phyloP scores from a whole-genome alignment of 768 basidiomycete species.

The Cyclocybe cylindracea region DNA sequence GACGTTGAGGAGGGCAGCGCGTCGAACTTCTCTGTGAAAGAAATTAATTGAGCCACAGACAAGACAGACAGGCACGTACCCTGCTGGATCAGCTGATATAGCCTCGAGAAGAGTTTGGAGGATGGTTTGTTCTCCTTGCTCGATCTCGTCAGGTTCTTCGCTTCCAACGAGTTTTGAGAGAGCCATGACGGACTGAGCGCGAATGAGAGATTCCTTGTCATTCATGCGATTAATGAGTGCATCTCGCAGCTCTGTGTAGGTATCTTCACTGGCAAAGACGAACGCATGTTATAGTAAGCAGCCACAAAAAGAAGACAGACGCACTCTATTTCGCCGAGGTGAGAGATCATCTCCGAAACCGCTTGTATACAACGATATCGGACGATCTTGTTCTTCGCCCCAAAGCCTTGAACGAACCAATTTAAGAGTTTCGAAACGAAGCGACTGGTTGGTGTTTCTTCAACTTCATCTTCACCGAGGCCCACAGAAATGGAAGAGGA shows the following conservation, averaged over 20 bases:
- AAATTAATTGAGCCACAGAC: background rate
- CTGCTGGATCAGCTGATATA: slow-evolving; percentile 73
- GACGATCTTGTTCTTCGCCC: slow-evolving; percentile 88
- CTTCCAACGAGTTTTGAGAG: slow-evolving; percentile 77
- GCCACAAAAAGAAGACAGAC: slow-evolving; percentile 25
- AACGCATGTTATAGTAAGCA: background rate
- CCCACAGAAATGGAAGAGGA: slow-evolving; percentile 19
- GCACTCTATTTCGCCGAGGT: slow-evolving; percentile 88
- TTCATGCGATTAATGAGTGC: slow-evolving; percentile 75
- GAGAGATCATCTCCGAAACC: slow-evolving; percentile 83
- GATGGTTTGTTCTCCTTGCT: slow-evolving; percentile 51
- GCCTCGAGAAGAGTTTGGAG: slow-evolving; percentile 69
- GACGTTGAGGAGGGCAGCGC: slow-evolving; percentile 80
- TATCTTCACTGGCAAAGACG: slow-evolving; percentile 67
- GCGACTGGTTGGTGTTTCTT: slow-evolving; percentile 67
- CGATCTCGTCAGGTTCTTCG: slow-evolving; percentile 59
- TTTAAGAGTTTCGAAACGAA: slow-evolving; percentile 68
- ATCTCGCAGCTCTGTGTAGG: slow-evolving; percentile 67
- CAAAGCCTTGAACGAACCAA: slow-evolving; percentile 79
- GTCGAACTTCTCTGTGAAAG: slow-evolving; percentile 79
- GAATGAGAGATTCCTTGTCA: slow-evolving; percentile 83
- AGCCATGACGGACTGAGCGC: slow-evolving; percentile 84
- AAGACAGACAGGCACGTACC: slow-evolving; percentile 32
- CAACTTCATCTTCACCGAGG: slow-evolving; percentile 36
- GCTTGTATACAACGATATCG: slow-evolving; percentile 80